Percentiles rank a stretch among this genome's conserved stretches.
Conservation (phyloP, 306 rosid genomes). For the peach (Prunus persica) region DNA sequence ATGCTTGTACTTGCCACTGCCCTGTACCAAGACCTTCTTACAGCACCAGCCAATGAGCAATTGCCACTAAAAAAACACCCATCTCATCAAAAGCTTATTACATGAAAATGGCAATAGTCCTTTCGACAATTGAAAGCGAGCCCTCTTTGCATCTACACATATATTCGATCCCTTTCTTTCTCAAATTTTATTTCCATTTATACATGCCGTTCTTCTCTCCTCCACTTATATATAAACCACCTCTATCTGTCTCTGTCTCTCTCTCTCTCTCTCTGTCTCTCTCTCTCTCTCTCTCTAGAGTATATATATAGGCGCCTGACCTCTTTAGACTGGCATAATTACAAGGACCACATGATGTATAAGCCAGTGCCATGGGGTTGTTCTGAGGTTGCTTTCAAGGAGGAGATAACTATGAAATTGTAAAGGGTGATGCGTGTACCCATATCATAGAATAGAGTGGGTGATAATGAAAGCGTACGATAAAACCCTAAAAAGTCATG, state of each 20-base stretch:
- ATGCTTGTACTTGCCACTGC: slow-evolving; percentile 60
- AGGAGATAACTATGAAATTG: slow-evolving; percentile 63
- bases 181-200: slow-evolving; percentile 52
- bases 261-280: slow-evolving; percentile 15
- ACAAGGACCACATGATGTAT: slow-evolving; percentile 66
- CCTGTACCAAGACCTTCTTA: slow-evolving; percentile 19
- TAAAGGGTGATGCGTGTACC: slow-evolving; percentile 37
- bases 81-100: slow-evolving; percentile 14
- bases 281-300: slow-evolving; percentile 19
- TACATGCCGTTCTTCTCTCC: slow-evolving; percentile 68
- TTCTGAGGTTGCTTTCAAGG: slow-evolving; percentile 79
- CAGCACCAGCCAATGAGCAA: slow-evolving; percentile 58
- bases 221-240: slow-evolving; percentile 26
- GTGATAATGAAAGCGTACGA: slow-evolving; percentile 36
- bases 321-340: slow-evolving; percentile 59
- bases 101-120: slow-evolving; percentile 44
- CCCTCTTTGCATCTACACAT: neutral
- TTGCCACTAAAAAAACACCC: slow-evolving; percentile 30
- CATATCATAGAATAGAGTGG: slow-evolving; percentile 27
- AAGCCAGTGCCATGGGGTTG: slow-evolving; percentile 40
- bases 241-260: slow-evolving; percentile 12
- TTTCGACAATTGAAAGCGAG: slow-evolving; percentile 50
- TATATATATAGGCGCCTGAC: slow-evolving; percentile 26
- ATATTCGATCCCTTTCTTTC: slow-evolving; percentile 8
- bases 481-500: slow-evolving; percentile 30